Percentiles rank a stretch among this genome's conserved stretches.
Conservation (phyloP, 345 rosid genomes). For the Eucalyptus marginata region DNA sequence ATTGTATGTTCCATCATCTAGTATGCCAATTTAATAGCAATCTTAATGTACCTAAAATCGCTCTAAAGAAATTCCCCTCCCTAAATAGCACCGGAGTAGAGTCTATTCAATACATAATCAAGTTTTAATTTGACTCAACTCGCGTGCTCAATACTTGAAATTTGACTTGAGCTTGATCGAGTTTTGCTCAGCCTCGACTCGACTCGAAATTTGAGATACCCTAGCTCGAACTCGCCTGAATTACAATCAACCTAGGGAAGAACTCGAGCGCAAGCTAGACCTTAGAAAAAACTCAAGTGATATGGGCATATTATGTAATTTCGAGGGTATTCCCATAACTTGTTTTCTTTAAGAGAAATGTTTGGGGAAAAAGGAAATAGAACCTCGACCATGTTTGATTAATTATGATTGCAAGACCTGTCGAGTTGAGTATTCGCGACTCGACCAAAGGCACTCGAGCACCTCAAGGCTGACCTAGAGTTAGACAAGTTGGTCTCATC, state of each 20-base stretch:
- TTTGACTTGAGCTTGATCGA: not conserved
- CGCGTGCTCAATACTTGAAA: not conserved
- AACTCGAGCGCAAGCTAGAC: not conserved
- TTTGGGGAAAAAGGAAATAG: not conserved
- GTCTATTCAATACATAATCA: not conserved
- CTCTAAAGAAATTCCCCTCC: not conserved
- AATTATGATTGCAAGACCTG: not conserved
- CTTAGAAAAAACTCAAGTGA: fast-evolving
- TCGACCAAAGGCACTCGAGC: not conserved
- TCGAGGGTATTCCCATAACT: not conserved
- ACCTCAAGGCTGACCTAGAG: not conserved
- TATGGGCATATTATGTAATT: not conserved
- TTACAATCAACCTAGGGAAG: not conserved
- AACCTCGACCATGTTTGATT: not conserved
- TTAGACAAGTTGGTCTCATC: not conserved
- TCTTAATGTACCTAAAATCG: not conserved
- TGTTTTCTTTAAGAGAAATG: not conserved
- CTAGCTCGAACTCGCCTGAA: fast-evolving
- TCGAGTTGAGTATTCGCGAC: not conserved
- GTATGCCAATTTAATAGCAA: not conserved
- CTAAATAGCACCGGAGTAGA: not conserved
- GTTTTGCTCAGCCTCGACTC: not conserved
- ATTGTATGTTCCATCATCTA: too few relatives aligned
- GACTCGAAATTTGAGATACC: not conserved
- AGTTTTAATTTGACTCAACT: not conserved